These are phyloP conservation scores for Pistacia integerrima DNA, from an alignment of 345 rosid species.

Conservation along the genomic window DNA sequence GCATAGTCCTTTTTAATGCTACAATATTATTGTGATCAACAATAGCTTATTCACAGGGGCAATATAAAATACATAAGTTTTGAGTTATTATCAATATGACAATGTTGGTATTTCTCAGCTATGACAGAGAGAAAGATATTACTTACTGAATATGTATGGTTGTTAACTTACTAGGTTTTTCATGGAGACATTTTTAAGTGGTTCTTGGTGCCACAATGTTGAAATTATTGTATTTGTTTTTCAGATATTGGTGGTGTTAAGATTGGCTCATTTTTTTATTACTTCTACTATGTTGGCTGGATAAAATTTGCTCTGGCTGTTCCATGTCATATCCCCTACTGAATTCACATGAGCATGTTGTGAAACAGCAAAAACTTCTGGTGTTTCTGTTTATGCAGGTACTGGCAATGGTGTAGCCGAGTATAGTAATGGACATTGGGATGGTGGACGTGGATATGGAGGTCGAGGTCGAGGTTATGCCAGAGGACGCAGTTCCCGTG, in stretches of 20 bases:
- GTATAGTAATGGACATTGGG: constrained; percentile 26
- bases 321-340: not conserved
- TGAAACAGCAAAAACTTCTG: not conserved
- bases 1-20: not conserved
- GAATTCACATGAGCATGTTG: not conserved
- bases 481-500: constrained; percentile 14
- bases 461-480: constrained; percentile 27
- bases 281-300: not conserved
- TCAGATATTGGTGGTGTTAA: not conserved
- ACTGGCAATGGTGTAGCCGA: constrained; percentile 28
- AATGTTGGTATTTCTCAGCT: not conserved
- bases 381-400: constrained; percentile 11
- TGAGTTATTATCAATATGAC: not conserved
- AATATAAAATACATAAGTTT: not conserved
- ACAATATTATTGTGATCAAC: not conserved
- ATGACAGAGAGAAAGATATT: not conserved
- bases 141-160: not conserved
- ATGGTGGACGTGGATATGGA: constrained; percentile 20
- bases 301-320: too few species aligned
- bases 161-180: not conserved
- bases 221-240: not conserved
- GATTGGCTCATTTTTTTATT: not conserved
- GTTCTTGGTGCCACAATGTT: not conserved
- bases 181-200: not conserved
- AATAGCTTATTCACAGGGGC: too few species aligned